A percentile compares a stretch with the other conserved stretches of the same genome.
phyloP scores from a whole-genome alignment of 2,329 filamentous ascomycete genomes.

The Colletotrichum cereale region DNA sequence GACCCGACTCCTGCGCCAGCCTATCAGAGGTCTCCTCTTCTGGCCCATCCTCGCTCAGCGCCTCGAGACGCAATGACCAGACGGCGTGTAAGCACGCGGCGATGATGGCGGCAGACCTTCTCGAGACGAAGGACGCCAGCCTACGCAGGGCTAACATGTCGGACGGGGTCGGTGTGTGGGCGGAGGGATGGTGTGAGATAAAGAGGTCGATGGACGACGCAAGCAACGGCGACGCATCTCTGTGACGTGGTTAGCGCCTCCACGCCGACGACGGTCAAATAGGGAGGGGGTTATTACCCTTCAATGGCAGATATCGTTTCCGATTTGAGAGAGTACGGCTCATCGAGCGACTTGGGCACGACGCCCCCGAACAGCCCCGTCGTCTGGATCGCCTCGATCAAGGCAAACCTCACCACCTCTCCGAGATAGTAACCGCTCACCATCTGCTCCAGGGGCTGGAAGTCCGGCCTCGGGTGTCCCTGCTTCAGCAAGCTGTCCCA shows the following conservation, averaged over 20 bases:
- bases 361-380: slow-evolving; percentile 68
- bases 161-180: slow-evolving; percentile 52
- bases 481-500: slow-evolving; percentile 70
- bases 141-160: slow-evolving; percentile 67
- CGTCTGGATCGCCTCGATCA: slow-evolving; percentile 69
- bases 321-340: slow-evolving; percentile 70
- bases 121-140: slow-evolving; percentile 67
- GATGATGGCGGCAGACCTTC: slow-evolving; percentile 70
- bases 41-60: slow-evolving; percentile 53
- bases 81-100: slow-evolving; percentile 70
- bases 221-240: slow-evolving; percentile 59
- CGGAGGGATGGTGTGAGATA: slow-evolving; percentile 61
- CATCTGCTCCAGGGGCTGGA: slow-evolving; percentile 73
- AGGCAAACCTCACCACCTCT: slow-evolving; percentile 70
- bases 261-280: not conserved
- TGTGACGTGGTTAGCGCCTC: slow-evolving; percentile 43
- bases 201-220: slow-evolving; percentile 62
- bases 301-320: slow-evolving; percentile 70
- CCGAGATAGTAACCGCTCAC: slow-evolving; percentile 76
- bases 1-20: slow-evolving; percentile 63
- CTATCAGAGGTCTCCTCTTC: slow-evolving; percentile 46
- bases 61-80: slow-evolving; percentile 67
- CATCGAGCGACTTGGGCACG: slow-evolving; percentile 64
- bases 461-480: slow-evolving; percentile 67
- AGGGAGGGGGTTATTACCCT: slow-evolving; percentile 55